Base-by-base conservation (phyloP, 2,329 filamentous ascomycete genomes). In the Sarocladiaceae sp. region DNA sequence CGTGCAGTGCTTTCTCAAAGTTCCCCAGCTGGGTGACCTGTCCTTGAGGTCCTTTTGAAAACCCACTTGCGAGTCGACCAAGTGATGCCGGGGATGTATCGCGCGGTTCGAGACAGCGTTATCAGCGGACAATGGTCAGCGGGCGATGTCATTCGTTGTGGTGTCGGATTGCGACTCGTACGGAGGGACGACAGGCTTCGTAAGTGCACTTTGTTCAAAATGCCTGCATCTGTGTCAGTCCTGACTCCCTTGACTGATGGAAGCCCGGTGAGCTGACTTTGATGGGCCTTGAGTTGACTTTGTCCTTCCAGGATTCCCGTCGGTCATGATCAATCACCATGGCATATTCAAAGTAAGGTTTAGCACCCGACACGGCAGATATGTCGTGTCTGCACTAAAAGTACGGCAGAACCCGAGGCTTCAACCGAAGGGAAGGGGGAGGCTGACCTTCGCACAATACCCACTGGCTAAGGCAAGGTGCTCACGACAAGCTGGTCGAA, bases 21-120 rank as follows among this genome's bases (percentile, higher is more conserved):
- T 22, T 48, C 25, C 44, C 26, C 15, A 48, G 44, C 28, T 31
- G 44, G 12, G 20, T 29, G 26, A 33, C 44, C 28, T 48, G 44
- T 31, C n/a, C 10, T 48, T 7, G 23, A 48, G 44, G 44, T 48
- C 44, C 44, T 48, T 48, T 48, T 48, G 44, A 5, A 33, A 48
- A 48, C 44, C 44, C 44, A 48, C 44, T 48, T 48, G 26, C 44
- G 44, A 11, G 26, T 33, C 22, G 28, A 48, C 44, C 23, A 46
- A 48, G 44, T 48, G 7, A 44, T 44, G 33, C 44, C 44, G 23
- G 44, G 44, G n/a, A 29, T 17, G 26, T 33, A 48, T 48, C 44
- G 44, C 44, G 33, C 11, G n/a, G 3, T 18, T 22, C 11, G 22
- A 26, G 26, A 15, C 44, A 17, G 25, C 22, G 26, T 48, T 48